These are phyloP conservation scores for Bolboschoenoplectus hybrid DNA, from an alignment of 202 grass and related monocot species.

Conservation along the genomic window DNA sequence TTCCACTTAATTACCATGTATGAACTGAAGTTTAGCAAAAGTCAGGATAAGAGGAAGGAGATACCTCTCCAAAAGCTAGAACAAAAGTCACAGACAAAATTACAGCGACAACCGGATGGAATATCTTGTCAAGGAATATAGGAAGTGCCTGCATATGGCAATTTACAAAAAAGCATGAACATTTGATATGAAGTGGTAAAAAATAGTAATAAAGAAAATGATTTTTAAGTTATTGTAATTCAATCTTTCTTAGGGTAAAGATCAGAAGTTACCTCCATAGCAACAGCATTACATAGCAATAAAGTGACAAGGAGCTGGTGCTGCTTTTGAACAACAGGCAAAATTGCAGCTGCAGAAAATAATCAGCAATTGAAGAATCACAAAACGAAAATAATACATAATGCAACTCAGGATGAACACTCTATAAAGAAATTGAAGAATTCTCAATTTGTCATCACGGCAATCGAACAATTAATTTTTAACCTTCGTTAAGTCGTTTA, in stretches of 20 bases:
- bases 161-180: conserved; percentile 36
- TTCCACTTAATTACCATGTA: conserved; percentile 6
- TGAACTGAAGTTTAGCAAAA: neutral
- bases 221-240: neutral
- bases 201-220: neutral
- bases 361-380: conserved; percentile 21
- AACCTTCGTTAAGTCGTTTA: neutral
- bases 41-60: neutral
- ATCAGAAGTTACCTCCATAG: conserved; percentile 81
- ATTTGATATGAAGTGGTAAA: conserved; percentile 27
- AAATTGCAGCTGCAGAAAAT: conserved; percentile 72
- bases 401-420: conserved; percentile 1
- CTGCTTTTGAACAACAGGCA: conserved; percentile 99
- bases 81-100: conserved; percentile 99
- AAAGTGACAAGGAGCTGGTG: conserved; percentile 98
- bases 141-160: conserved; percentile 81
- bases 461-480: neutral
- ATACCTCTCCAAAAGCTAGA: conserved; percentile 95
- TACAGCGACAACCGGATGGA: conserved; percentile 97
- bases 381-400: conserved; percentile 20
- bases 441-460: neutral
- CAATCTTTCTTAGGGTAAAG: neutral
- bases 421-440: neutral
- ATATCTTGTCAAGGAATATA: conserved; percentile 95
- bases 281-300: conserved; percentile 81